These are phyloP conservation scores for Solanum dulcamara DNA, from an alignment of 257 asterid genomes.

Conservation along the genomic window DNA sequence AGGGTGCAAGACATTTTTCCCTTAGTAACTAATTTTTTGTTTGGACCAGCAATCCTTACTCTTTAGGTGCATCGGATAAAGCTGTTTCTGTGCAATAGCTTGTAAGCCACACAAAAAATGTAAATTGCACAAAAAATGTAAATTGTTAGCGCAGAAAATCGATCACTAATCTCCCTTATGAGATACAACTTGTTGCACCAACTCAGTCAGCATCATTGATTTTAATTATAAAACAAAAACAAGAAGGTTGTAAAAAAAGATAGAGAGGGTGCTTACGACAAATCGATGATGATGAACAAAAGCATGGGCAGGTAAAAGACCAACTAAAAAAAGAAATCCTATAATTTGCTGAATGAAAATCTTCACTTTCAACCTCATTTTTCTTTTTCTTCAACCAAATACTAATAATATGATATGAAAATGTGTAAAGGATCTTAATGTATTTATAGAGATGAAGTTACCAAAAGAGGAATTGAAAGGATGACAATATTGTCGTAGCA, in stretches of 20 bases:
- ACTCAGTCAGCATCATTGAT: not conserved
- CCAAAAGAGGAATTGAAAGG: not conserved
- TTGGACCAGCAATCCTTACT: too few relatives aligned
- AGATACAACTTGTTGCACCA: too few relatives aligned
- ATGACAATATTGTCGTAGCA: not conserved
- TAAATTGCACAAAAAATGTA: too few relatives aligned
- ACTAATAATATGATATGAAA: not conserved
- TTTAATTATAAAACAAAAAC: not conserved
- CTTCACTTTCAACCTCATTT: not conserved
- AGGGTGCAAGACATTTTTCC: not conserved
- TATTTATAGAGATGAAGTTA: not conserved
- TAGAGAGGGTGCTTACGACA: not conserved
- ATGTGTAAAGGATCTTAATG: not conserved
- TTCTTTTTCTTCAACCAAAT: not conserved
- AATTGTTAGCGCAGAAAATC: too few relatives aligned
- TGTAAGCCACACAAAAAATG: too few relatives aligned
- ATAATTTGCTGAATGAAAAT: not conserved
- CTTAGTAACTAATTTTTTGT: not conserved
- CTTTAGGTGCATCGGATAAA: too few relatives aligned
- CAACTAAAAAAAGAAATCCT: not conserved
- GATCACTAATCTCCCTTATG: too few relatives aligned
- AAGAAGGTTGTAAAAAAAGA: too few relatives aligned
- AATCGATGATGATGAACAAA: not conserved
- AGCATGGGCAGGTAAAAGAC: not conserved
- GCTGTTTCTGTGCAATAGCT: too few relatives aligned